Base-by-base conservation (phyloP, 169 alveolate species). In the Cytauxzoon felis region DNA sequence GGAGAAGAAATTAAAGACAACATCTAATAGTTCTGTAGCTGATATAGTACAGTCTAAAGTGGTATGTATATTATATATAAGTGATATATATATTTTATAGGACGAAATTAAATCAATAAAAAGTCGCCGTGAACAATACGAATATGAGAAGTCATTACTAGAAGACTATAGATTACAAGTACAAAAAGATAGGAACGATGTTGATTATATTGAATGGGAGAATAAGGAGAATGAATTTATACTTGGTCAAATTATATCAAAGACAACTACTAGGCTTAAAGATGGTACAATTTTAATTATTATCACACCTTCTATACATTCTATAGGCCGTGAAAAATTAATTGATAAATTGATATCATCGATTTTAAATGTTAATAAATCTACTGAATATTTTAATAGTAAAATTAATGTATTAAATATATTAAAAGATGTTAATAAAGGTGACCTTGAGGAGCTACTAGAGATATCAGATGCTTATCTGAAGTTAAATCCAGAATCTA, bases 21-120 rank as follows among this genome's bases (percentile, higher is more conserved):
- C n/a, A n/a, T 33, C 32, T 41, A 33, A 56, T 1, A 1, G 38
- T 1, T 23, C 45, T 27, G 66, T 27, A 16, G 38, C 36, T 18
- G 38, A 56, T 16, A 19, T 16, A 56, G 60, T 50, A 8, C 47
- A 50, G 34, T 50, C 60, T 5, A 56, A 56, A 56, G 66, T 56
- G 41, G 66, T 56, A 56, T 4, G 66, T 56, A 23, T 30, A 38
- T 16, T 24, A n/a, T 16, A 18, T 16, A n/a, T 30, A 27, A 33
- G n/a, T n/a, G n/a, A n/a, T n/a, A n/a, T n/a, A n/a, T 16, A 26
- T 16, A 45, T 1, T 32, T 32, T 16, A 26, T 52, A 60, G 71
- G 73, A 40, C 36, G 92, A 88, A 42, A 81, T 88, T 26, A 75
- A 83, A 32, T 73, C 70, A 49, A 71, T 82, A 6, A 87, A 87